Base-by-base conservation (phyloP, 768 basidiomycete genomes). In the Lactifluus pinguis region DNA sequence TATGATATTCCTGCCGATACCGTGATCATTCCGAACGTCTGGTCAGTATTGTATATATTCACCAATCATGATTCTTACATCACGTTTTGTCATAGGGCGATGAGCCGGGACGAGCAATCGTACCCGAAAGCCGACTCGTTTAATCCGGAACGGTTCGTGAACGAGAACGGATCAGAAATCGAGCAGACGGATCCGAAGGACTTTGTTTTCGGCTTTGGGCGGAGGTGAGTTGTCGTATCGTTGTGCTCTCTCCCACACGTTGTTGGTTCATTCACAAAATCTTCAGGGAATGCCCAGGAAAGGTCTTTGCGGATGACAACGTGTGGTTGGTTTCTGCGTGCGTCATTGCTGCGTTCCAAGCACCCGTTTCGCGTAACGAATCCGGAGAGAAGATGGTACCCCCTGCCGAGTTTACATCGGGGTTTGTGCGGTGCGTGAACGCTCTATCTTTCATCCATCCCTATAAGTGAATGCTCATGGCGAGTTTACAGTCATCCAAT, bases 181-280 rank as follows among this genome's bases (percentile, higher is more conserved):
- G 53, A 61, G 36, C 50, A 29, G 32, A 44, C 50, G 15, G 57
- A 66, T 36, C 65, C 65, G 36, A 66, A 52, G 49, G 39, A 59
- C 42, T 52, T 65, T 42, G 44, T 66, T 42, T 66, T 66, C 55
- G 65, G 65, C 30, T 66, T 66, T 54, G 65, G 65, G 29, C 55
- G 65, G 39, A 61, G 65, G 65, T 60, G 52, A 48, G 63, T 32
- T 25, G 32, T 36, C 10, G 10, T 9, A 38, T 38, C 38, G 10
- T 38, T 3, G 38, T 13, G 38, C 38, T 10, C 34, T 36, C 10
- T n/a, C 6, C 32, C 38, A 17, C 29, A 38, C 13, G 8, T 38
- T 49, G 10, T 29, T 13, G 13, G 42, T 29, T 36, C 42, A 34
- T 29, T 19, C 32, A 2, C 19, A n/a, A 17, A 21, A 2, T 30